Conservation (phyloP, 73 alveolate species). For the Diophrys sp. region DNA sequence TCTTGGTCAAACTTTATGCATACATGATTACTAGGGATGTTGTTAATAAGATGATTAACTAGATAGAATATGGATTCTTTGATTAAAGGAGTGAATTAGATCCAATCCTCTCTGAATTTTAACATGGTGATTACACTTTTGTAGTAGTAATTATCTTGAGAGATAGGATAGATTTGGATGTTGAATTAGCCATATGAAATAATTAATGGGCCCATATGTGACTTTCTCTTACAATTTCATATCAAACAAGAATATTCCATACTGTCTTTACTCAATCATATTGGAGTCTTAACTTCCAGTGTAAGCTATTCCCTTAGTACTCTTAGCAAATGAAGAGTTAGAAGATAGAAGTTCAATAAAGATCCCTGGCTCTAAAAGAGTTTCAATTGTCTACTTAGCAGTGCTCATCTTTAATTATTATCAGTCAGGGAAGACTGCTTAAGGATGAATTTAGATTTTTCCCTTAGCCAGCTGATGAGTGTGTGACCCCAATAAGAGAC, state of each 20-base stretch:
- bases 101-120: not conserved
- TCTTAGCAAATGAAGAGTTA: not conserved
- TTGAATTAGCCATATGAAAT: not conserved
- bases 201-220: slow-evolving; percentile 1
- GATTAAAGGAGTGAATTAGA: not conserved
- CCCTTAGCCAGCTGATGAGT: too few relatives aligned
- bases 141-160: not conserved
- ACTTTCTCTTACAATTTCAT: not conserved
- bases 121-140: not conserved
- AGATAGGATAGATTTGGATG: too few relatives aligned
- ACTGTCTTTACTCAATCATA: not conserved
- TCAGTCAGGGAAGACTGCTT: too few relatives aligned
- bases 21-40: not conserved
- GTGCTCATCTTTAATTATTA: slow-evolving; percentile 14
- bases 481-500: too few relatives aligned
- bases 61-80: not conserved
- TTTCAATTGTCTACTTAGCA: slow-evolving; percentile 25
- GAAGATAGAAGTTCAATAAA: not conserved
- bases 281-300: not conserved
- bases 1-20: not conserved
- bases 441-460: too few relatives aligned
- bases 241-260: not conserved
- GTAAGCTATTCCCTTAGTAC: not conserved
- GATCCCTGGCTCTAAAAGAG: not conserved
- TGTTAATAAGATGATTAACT: not conserved